Evolutionary conservation across 2,329 filamentous ascomycete species (phyloP), one percentile per base, ranked within the genome.

Genomic region (Dryadomyces quercus-mongolicae): DNA sequence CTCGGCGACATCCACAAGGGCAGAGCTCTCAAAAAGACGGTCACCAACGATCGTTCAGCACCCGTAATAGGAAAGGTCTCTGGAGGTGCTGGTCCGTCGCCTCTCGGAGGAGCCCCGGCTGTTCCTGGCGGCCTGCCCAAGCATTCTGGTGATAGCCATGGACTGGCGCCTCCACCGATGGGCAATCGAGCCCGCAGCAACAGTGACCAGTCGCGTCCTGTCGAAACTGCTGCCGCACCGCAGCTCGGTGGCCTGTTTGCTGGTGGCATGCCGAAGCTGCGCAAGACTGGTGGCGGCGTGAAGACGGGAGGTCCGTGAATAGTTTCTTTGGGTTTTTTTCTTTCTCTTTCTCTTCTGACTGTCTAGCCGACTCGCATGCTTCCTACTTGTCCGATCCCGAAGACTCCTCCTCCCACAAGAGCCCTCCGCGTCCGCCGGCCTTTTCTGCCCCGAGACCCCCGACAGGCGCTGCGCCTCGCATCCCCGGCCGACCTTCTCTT

Each of bases 211-310:
- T 76, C 75, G 20, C 74, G 76, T 48, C 70, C 71, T 58, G 66
- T 65, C 13, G 61, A 69, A 18, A 62, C 65, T 20, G 70, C 25
- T 4, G 25, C 70, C 2, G 69, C 88, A 49, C 89, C 90, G 12
- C 92, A 96, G 66, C 69, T 97, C 12, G 92, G 75, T 34, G 93
- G 93, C 1, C 69, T 98, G 25, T 95, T 98, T 65, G 89, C 88
- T 1, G 91, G 89, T 40, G 93, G 92, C 42, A 97, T 97, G 81
- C 93, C 93, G 2, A 97, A 96, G 71, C 68, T 98, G 64, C 87
- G 88, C 67, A 96, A 94, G 73, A 79, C 84, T 3, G 86, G 89
- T 54, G 91, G 88, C 49, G 86, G 86, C 43, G 74, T 92, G 56
- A 79, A 89, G 68, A 92, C 87, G 1, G 87, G 84, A 66, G 77